Evolutionary conservation across 306 rosid species (phyloP).

Genomic region (Arachis hypogaea): DNA sequence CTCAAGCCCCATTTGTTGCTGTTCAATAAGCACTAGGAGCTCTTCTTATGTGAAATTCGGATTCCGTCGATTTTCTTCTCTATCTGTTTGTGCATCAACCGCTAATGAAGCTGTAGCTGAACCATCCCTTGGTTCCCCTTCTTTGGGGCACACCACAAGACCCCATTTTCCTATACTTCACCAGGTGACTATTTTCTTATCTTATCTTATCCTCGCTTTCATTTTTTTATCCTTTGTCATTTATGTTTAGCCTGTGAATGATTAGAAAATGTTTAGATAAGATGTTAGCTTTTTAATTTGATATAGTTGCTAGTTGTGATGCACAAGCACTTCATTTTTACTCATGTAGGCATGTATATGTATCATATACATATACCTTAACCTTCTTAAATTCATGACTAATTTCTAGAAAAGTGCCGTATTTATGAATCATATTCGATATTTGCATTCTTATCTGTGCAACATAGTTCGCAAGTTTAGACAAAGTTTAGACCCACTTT

Average conservation of each 20-base stretch:
- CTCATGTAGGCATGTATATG: background rate
- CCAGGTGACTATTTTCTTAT: constrained; percentile 35
- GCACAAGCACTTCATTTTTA: too few species aligned
- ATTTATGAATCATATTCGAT: too few species aligned
- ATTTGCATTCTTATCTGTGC: too few species aligned
- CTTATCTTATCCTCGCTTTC: background rate
- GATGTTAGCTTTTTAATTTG: background rate
- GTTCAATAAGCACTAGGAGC: constrained; percentile 36
- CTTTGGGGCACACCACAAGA: constrained; percentile 56
- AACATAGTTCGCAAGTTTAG: background rate
- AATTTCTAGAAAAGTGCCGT: background rate
- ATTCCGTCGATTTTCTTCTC: constrained; percentile 37
- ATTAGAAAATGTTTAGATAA: background rate
- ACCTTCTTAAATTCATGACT: too few species aligned
- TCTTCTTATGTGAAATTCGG: constrained; percentile 29
- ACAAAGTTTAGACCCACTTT: background rate
- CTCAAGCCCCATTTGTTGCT: constrained; percentile 37
- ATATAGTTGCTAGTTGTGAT: background rate
- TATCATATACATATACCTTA: too few species aligned
- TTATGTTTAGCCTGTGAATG: background rate
- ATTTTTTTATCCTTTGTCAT: background rate
- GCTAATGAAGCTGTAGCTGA: constrained; percentile 45
- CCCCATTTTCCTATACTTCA: constrained; percentile 53
- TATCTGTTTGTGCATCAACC: constrained; percentile 46
- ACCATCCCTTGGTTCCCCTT: constrained; percentile 41